These are phyloP conservation scores for Aspergillus diversus DNA, from an alignment of 495 filamentous ascomycete genomes.

Conservation along the genomic window DNA sequence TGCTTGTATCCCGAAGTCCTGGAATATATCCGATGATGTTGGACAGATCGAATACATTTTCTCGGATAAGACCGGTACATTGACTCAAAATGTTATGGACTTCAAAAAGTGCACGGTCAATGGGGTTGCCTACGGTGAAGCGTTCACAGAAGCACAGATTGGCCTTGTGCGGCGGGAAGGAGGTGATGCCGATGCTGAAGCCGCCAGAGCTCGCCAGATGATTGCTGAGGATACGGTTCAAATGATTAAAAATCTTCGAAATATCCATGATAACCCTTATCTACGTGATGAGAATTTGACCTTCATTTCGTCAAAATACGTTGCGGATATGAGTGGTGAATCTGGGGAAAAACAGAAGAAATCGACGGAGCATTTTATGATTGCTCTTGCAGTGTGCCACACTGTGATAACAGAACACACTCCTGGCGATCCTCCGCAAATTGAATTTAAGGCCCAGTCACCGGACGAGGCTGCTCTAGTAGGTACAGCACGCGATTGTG, in stretches of 20 bases:
- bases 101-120: constrained; percentile 98
- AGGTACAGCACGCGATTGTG: constrained; percentile 91
- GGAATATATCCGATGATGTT: constrained; percentile 98
- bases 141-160: constrained; percentile 94
- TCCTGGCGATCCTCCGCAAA: constrained; percentile 84
- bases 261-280: constrained; percentile 87
- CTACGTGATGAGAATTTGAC: constrained; percentile 87
- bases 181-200: constrained; percentile 80
- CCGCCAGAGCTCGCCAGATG: constrained; percentile 69
- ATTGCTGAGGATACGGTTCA: constrained; percentile 75
- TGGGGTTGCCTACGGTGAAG: constrained; percentile 92
- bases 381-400: constrained; percentile 92
- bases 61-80: constrained; percentile 97
- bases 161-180: constrained; percentile 93
- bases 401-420: constrained; percentile 91
- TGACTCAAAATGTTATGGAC: constrained; percentile 99
- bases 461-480: constrained; percentile 97
- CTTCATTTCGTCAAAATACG: constrained; percentile 87
- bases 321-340: constrained; percentile 76
- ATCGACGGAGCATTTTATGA: constrained; percentile 89
- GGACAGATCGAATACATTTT: constrained; percentile 99
- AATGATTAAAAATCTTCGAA: constrained; percentile 73
- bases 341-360: constrained; percentile 75
- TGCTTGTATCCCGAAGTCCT: constrained; percentile 94
- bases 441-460: constrained; percentile 96